Evolutionary conservation across 257 asterid species (phyloP).

Genomic region (Penstemon eatonii): DNA sequence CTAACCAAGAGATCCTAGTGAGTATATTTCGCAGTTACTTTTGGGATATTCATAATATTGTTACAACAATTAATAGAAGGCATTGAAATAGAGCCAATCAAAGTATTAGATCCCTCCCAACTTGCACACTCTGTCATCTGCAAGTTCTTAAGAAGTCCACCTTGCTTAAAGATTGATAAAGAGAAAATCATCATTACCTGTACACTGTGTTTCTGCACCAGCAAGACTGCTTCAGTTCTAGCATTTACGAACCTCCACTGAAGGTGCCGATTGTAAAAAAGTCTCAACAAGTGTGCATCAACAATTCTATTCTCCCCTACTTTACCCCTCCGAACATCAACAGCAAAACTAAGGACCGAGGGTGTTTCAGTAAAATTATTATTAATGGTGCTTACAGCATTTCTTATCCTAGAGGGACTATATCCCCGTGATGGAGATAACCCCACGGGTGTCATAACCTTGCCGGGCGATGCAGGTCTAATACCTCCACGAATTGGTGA

Average conservation of each 20-base stretch:
- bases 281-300: conserved; percentile 84
- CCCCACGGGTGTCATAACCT: conserved; percentile 47
- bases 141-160: too few species aligned
- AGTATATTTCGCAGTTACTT: too few species aligned
- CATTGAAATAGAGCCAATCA: too few species aligned
- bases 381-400: conserved; percentile 75
- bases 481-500: conserved; percentile 70
- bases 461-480: conserved; percentile 80
- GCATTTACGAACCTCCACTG: conserved; percentile 95
- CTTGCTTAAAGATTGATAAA: too few species aligned
- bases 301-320: conserved; percentile 81
- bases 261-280: conserved; percentile 82
- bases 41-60: too few species aligned
- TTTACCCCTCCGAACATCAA: conserved; percentile 89
- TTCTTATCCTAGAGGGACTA: conserved; percentile 79
- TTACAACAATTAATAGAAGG: too few species aligned
- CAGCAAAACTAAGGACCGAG: conserved; percentile 92
- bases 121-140: too few species aligned
- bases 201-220: conserved; percentile 69
- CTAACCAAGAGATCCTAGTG: too few species aligned
- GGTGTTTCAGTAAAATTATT: conserved; percentile 72
- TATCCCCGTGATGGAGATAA: conserved; percentile 77
- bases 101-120: too few species aligned
- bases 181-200: conserved; percentile 45
- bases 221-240: conserved; percentile 65